Evolutionary conservation across 345 rosid species (phyloP).

Genomic region (Euphorbia lathyris): DNA sequence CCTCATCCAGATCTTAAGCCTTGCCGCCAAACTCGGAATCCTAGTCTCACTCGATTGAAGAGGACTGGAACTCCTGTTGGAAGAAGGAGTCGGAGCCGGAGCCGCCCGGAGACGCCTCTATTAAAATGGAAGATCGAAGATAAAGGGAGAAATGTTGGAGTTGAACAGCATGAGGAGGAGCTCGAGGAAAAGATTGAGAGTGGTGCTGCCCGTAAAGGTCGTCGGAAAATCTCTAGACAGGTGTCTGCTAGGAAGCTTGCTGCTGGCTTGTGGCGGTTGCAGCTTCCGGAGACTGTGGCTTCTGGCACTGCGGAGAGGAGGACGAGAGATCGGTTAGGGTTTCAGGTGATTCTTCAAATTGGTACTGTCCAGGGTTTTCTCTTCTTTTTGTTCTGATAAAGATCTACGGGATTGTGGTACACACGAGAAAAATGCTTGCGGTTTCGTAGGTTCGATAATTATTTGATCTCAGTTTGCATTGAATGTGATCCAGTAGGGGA

Average conservation of each 20-base stretch:
- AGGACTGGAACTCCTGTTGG: slow-evolving; percentile 47
- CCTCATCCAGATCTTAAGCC: slow-evolving; percentile 56
- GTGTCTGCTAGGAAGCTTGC: slow-evolving; percentile 90
- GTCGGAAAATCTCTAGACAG: slow-evolving; percentile 29
- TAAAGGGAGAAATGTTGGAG: slow-evolving; percentile 29
- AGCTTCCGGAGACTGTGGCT: slow-evolving; percentile 43
- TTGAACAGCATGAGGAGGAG: slow-evolving; percentile 40
- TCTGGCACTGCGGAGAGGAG: slow-evolving; percentile 36
- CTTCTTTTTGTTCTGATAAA: slow-evolving; percentile 1
- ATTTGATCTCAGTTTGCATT: slow-evolving; percentile 20
- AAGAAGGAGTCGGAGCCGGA: slow-evolving; percentile 36
- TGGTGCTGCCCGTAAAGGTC: slow-evolving; percentile 24
- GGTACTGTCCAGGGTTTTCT: neutral
- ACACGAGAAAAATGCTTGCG: too few relatives aligned
- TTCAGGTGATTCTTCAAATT: slow-evolving; percentile 43
- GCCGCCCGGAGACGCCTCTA: slow-evolving; percentile 68
- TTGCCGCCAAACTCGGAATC: slow-evolving; percentile 47
- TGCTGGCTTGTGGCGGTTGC: slow-evolving; percentile 86
- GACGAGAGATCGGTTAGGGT: slow-evolving; percentile 50
- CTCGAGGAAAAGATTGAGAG: slow-evolving; percentile 24
- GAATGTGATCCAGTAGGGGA: slow-evolving; percentile 4
- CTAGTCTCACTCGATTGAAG: slow-evolving; percentile 46
- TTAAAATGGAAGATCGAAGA: slow-evolving; percentile 77
- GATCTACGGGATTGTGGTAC: slow-evolving; percentile 7
- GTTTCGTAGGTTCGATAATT: neutral